Percentiles rank a stretch among this genome's conserved stretches.
Evolutionary conservation across 2,329 filamentous ascomycete genomes (phyloP).

Genomic region (Cercospora sesami): DNA sequence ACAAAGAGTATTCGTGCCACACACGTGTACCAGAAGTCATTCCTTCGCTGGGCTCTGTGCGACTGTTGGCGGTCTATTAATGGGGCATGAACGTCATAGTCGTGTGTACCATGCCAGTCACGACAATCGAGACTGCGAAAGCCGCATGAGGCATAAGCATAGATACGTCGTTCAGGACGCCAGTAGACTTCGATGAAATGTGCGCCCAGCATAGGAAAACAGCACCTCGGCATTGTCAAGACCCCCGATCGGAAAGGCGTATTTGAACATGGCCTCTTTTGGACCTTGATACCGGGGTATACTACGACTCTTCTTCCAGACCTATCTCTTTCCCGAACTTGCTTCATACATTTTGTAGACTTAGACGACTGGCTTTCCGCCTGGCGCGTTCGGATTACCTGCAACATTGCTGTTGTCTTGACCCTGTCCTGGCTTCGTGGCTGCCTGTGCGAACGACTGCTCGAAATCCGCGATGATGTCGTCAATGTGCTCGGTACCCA

Average conservation of each 20-base stretch:
- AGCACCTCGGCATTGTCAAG: background rate
- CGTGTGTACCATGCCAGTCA: too few species aligned
- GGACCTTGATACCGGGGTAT: constrained; percentile 1
- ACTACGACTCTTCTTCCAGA: background rate
- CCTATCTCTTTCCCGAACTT: background rate
- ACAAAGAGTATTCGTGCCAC: background rate
- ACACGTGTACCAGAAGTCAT: background rate
- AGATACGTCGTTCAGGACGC: background rate
- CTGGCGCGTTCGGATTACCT: constrained; percentile 30
- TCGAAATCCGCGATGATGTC: constrained; percentile 96
- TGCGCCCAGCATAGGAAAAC: background rate
- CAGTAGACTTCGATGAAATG: background rate
- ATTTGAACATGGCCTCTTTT: background rate
- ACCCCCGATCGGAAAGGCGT: background rate
- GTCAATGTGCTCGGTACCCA: constrained; percentile 94
- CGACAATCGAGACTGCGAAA: background rate
- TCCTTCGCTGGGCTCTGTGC: background rate
- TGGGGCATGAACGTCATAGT: background rate
- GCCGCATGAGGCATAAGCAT: background rate
- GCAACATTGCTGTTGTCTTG: constrained; percentile 29
- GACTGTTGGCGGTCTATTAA: background rate
- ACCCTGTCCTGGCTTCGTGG: constrained; percentile 44
- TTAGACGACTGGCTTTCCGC: constrained; percentile 25
- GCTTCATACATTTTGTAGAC: constrained; percentile 15
- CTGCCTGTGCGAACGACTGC: constrained; percentile 72